Conservation (phyloP, 768 basidiomycete genomes). For the Amanita phalloides region DNA sequence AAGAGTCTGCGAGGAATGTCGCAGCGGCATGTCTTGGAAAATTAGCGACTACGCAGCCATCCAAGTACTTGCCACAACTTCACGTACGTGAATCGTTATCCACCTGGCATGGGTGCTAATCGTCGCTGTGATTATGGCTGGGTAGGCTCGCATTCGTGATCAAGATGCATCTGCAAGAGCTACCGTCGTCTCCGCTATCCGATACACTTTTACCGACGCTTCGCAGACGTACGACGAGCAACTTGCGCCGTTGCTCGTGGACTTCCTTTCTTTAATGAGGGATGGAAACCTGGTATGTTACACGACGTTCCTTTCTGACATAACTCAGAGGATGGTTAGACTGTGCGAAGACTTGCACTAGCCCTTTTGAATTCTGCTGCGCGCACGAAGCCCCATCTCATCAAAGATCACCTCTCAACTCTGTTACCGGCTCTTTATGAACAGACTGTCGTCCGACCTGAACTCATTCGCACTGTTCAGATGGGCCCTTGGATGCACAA, state of each 20-base stretch:
- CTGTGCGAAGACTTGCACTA: conserved; percentile 81
- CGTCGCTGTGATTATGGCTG: neutral
- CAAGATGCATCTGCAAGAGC: conserved; percentile 64
- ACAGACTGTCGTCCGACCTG: conserved; percentile 71
- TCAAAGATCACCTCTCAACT: conserved; percentile 69
- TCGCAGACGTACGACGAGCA: conserved; percentile 82
- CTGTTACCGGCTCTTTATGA: conserved; percentile 79
- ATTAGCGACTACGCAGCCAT: conserved; percentile 84
- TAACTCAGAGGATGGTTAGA: conserved; percentile 31
- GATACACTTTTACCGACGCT: conserved; percentile 89
- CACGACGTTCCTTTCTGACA: conserved; percentile 4
- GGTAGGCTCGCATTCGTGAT: conserved; percentile 58
- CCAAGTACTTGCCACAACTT: conserved; percentile 84
- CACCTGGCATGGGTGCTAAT: neutral
- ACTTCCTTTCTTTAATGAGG: conserved; percentile 86
- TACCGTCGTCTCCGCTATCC: conserved; percentile 86
- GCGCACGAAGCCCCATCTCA: conserved; percentile 86
- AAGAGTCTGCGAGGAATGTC: conserved; percentile 89
- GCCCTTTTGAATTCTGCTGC: conserved; percentile 92
- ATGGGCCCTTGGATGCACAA: conserved; percentile 98
- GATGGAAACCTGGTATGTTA: conserved; percentile 71
- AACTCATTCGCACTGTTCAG: conserved; percentile 81
- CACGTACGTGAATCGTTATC: conserved; percentile 42
- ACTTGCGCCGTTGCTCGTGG: conserved; percentile 77
- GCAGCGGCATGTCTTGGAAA: conserved; percentile 96